Percentiles rank a stretch among this genome's conserved stretches.
Evolutionary conservation across 2,329 filamentous ascomycete species (phyloP).

Genomic region (Aspergillus quadrilineatus): DNA sequence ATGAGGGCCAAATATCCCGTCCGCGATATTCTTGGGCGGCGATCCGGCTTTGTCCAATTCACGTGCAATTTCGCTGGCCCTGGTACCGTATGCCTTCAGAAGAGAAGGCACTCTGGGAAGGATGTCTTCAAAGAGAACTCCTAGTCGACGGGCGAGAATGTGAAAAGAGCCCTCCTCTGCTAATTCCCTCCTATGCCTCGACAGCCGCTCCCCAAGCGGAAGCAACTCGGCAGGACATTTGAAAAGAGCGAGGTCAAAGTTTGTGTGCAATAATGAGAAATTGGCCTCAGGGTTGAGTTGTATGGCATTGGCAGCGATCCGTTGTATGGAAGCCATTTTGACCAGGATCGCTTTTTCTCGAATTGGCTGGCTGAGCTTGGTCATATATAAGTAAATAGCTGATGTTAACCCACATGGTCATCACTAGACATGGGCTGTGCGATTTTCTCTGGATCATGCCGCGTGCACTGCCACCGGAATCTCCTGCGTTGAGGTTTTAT

Average conservation of each 20-base stretch:
- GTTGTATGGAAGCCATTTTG: slow-evolving; percentile 9
- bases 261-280: slow-evolving; percentile 29
- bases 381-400: neutral
- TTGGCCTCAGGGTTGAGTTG: slow-evolving; percentile 7
- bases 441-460: neutral
- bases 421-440: neutral
- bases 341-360: no score
- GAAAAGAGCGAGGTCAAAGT: slow-evolving; percentile 47
- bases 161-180: no score
- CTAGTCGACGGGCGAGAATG: no score
- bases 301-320: slow-evolving; percentile 3
- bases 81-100: neutral
- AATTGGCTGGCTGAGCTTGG: neutral
- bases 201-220: slow-evolving; percentile 32
- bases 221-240: slow-evolving; percentile 42
- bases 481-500: neutral
- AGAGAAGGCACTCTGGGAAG: no score
- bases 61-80: slow-evolving; percentile 10
- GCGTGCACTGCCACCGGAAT: neutral
- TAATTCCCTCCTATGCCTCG: slow-evolving; percentile 24
- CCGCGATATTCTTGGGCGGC: neutral
- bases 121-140: no score
- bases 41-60: neutral
- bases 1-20: slow-evolving; percentile 10
- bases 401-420: neutral